A percentile compares a stretch with the other conserved stretches of the same genome.
These are phyloP conservation scores for Chaetomiaceae sp. DNA, from an alignment of 2,329 filamentous ascomycete genomes.

Conservation along the genomic window DNA sequence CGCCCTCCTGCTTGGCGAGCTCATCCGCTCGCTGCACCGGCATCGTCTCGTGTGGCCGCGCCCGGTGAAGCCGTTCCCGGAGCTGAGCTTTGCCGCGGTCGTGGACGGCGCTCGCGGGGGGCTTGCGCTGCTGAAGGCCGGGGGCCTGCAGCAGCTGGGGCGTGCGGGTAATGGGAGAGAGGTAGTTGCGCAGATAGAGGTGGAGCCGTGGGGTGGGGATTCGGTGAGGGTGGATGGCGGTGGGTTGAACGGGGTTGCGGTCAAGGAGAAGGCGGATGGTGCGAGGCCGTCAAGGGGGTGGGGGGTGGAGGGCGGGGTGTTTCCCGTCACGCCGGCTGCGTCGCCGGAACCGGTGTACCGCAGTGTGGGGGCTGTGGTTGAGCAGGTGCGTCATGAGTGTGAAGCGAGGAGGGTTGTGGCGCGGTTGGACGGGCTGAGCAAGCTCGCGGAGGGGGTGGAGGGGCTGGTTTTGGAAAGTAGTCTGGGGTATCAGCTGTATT, in stretches of 20 bases:
- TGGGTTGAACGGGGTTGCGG: neutral
- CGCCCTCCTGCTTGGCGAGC: conserved; percentile 26
- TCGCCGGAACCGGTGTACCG: conserved; percentile 20
- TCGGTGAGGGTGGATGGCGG: neutral
- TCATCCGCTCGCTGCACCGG: conserved; percentile 27
- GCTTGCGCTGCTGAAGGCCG: neutral
- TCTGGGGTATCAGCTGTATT: conserved; percentile 23
- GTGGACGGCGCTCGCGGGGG: conserved; percentile 9
- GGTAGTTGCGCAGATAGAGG: conserved; percentile 2
- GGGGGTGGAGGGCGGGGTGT: neutral
- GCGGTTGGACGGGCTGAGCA: conserved; percentile 16
- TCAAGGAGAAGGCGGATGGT: neutral
- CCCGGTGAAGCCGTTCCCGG: conserved; percentile 23
- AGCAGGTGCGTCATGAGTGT: conserved; percentile 16
- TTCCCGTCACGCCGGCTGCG: conserved; percentile 18
- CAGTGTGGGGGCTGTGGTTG: conserved; percentile 4
- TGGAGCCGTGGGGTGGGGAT: conserved; percentile 1
- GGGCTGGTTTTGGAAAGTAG: conserved; percentile 28
- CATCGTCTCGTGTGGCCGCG: conserved; percentile 25
- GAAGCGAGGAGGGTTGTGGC: conserved; percentile 18
- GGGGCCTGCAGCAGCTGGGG: neutral
- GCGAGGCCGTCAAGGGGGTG: neutral
- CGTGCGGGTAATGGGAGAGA: conserved; percentile 4
- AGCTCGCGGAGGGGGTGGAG: conserved; percentile 18
- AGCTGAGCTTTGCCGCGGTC: conserved; percentile 24